Conservation (phyloP, 352 stramenopile genomes). For the Globisporangium sylvaticum region DNA sequence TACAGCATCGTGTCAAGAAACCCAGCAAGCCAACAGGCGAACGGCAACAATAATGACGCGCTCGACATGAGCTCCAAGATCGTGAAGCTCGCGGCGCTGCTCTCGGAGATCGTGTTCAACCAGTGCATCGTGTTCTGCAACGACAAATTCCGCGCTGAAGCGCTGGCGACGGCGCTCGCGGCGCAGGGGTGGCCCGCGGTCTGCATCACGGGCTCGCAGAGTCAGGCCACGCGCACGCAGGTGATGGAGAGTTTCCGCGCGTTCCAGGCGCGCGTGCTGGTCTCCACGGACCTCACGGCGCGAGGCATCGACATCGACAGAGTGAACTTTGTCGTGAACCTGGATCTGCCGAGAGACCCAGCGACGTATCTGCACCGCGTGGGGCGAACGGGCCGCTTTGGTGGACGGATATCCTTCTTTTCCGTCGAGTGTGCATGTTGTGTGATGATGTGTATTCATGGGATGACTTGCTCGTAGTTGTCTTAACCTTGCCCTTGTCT, state of each 20-base stretch:
- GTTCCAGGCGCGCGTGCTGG: conserved; percentile 50
- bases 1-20: conserved; percentile 42
- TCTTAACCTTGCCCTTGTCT: conserved; percentile 16
- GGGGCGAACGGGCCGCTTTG: conserved; percentile 69
- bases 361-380: conserved; percentile 80
- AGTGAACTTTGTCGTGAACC: conserved; percentile 80
- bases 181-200: conserved; percentile 52
- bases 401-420: conserved; percentile 60
- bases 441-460: not conserved
- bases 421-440: not conserved
- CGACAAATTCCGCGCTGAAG: conserved; percentile 75
- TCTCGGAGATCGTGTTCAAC: conserved; percentile 65
- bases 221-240: conserved; percentile 48
- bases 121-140: conserved; percentile 87
- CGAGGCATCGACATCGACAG: conserved; percentile 73
- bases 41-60: conserved; percentile 12
- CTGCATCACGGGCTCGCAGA: conserved; percentile 66
- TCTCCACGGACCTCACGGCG: conserved; percentile 75
- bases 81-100: conserved; percentile 41
- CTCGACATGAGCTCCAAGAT: conserved; percentile 58
- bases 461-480: not conserved
- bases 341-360: conserved; percentile 67
- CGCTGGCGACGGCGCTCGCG: conserved; percentile 44
- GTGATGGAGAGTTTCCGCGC: conserved; percentile 63
- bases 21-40: not conserved